phyloP scores from a whole-genome alignment of 1,284 basidiomycete species.

The Leccinum variabile region DNA sequence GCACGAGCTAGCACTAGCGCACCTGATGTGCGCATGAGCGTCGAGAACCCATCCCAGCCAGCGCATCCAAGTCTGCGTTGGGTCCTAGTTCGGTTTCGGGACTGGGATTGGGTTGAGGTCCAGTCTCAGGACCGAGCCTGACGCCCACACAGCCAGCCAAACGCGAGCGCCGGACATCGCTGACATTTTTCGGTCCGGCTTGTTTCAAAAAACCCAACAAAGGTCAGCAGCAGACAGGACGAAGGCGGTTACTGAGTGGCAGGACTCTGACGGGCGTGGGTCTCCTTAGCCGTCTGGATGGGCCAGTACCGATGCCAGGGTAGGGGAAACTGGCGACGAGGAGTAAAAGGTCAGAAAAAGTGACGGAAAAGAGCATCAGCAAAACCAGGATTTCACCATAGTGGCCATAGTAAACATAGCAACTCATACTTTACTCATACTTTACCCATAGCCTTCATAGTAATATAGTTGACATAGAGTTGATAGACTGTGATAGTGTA shows the following conservation, averaged over 20 bases:
- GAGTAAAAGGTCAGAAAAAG: too few species aligned
- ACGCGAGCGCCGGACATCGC: slow-evolving; percentile 21
- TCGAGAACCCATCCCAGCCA: background rate
- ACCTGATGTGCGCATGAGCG: slow-evolving; percentile 8
- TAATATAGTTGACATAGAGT: too few species aligned
- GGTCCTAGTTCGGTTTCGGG: background rate
- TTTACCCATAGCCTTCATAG: too few species aligned
- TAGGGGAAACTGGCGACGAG: background rate
- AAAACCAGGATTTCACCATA: too few species aligned
- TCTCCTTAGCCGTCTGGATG: too few species aligned
- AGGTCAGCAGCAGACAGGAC: slow-evolving; percentile 1
- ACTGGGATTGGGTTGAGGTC: background rate
- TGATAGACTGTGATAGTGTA: too few species aligned
- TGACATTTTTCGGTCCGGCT: slow-evolving; percentile 30
- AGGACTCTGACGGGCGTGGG: background rate
- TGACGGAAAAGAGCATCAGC: too few species aligned
- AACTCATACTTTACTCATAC: too few species aligned
- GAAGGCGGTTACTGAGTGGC: background rate
- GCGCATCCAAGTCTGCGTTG: background rate
- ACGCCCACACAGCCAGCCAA: too few species aligned
- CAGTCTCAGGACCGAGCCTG: background rate
- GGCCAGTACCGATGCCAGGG: too few species aligned
- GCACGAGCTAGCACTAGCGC: background rate
- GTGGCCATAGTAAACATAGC: too few species aligned
- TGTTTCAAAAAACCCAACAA: slow-evolving; percentile 23